phyloP scores from a whole-genome alignment of 1,284 basidiomycete species.

The Meira miltonrushii region DNA sequence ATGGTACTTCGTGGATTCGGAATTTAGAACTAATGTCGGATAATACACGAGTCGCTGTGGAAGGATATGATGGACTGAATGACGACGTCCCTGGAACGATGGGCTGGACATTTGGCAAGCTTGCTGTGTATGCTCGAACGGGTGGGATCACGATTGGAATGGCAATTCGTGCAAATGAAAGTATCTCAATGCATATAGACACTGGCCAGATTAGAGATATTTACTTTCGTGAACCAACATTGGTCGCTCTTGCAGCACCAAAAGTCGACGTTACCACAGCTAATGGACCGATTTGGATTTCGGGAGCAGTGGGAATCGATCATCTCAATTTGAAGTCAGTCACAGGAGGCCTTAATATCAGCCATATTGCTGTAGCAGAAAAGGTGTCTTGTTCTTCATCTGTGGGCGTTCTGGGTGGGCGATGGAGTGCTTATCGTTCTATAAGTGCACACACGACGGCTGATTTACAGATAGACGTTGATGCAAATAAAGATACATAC shows the following conservation, averaged over 20 bases:
- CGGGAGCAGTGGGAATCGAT: background rate
- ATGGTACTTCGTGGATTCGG: background rate
- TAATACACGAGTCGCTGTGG: constrained; percentile 2
- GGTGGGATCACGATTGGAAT: background rate
- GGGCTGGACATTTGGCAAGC: constrained; percentile 4
- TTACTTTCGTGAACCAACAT: background rate
- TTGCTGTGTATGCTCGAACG: background rate
- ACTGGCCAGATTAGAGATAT: constrained; percentile 1
- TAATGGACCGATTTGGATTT: constrained; percentile 9
- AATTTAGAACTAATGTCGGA: background rate
- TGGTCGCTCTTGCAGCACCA: background rate
- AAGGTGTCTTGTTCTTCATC: background rate
- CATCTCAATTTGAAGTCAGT: background rate
- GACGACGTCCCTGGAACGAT: background rate
- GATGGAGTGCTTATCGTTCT: background rate
- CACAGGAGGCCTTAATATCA: constrained; percentile 2
- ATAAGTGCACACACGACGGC: background rate
- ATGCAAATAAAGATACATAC: background rate
- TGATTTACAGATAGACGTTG: background rate
- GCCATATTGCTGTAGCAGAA: background rate
- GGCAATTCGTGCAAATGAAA: background rate
- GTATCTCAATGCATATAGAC: background rate
- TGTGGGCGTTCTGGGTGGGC: background rate
- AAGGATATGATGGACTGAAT: background rate
- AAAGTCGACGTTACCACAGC: background rate